A percentile compares a stretch with the other conserved stretches of the same genome.
These are phyloP conservation scores for Ambrosiella xylebori DNA, from an alignment of 2,329 filamentous ascomycete genomes.

Conservation along the genomic window DNA sequence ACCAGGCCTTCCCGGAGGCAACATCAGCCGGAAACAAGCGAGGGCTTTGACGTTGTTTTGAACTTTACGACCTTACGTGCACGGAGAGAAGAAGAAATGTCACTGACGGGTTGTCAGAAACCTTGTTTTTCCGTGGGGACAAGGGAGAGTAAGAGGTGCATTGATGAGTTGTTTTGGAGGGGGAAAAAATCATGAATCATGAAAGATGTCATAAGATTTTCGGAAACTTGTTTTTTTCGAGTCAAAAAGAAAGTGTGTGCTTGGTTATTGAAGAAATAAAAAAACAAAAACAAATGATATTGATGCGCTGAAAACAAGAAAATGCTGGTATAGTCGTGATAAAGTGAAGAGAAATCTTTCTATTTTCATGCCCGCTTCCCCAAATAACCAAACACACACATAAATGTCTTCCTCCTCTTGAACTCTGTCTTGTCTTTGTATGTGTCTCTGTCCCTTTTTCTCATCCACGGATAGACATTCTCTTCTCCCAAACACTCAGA, in stretches of 20 bases:
- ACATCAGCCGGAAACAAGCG: too few species aligned
- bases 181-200: too few species aligned
- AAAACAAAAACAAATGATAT: conserved; percentile 8
- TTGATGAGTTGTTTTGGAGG: background rate
- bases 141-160: background rate
- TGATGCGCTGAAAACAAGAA: background rate
- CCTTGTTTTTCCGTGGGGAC: background rate
- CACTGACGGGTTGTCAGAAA: background rate
- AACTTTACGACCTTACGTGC: too few species aligned
- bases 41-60: too few species aligned
- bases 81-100: too few species aligned
- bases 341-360: background rate
- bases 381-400: too few species aligned
- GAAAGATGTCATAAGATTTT: too few species aligned
- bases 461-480: too few species aligned
- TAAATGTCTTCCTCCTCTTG: too few species aligned
- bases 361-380: background rate
- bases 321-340: conserved; percentile 1
- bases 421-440: too few species aligned
- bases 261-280: conserved; percentile 4
- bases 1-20: too few species aligned
- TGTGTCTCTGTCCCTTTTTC: too few species aligned
- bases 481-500: background rate
- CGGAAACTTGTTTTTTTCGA: background rate
- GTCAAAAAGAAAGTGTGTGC: background rate